phyloP scores from a whole-genome alignment of 192 early-diverging fungal genomes.

The Irineochytrium annulatum region DNA sequence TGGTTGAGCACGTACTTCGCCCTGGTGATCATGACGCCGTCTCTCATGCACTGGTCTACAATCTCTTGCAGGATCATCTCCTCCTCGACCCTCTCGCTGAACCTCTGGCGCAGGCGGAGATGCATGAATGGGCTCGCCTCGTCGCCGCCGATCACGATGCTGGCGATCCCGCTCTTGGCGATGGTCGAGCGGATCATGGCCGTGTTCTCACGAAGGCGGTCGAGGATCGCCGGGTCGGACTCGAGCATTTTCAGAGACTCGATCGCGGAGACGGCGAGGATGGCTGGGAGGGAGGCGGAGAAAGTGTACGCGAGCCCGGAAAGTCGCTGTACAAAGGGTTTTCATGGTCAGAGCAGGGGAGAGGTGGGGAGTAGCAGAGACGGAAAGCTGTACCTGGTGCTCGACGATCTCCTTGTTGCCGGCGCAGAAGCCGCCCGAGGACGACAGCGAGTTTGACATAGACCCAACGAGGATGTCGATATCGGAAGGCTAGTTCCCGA shows the following conservation, averaged over 20 bases:
- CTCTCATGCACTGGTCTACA: conserved; percentile 68
- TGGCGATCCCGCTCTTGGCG: conserved; percentile 40
- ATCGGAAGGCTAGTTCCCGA: conserved; percentile 49
- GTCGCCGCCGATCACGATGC: conserved; percentile 41
- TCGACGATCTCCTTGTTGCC: conserved; percentile 82
- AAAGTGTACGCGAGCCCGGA: conserved; percentile 87
- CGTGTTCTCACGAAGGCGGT: conserved; percentile 60
- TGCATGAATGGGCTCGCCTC: conserved; percentile 78
- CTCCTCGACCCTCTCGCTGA: conserved; percentile 59
- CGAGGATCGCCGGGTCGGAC: conserved; percentile 44
- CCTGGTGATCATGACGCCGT: conserved; percentile 80
- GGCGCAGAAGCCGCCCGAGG: conserved; percentile 90
- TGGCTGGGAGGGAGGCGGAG: conserved; percentile 91
- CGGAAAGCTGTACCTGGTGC: conserved; percentile 41
- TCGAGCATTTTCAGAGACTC: conserved; percentile 72
- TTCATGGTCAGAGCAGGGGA: not conserved
- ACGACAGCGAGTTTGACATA: conserved; percentile 71
- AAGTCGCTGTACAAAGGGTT: conserved; percentile 56
- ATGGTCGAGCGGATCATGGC: conserved; percentile 56
- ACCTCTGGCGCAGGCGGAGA: conserved; percentile 47
- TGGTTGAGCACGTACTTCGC: conserved; percentile 85
- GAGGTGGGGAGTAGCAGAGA: not conserved
- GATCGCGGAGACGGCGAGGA: conserved; percentile 81
- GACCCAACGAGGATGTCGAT: conserved; percentile 89
- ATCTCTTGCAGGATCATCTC: conserved; percentile 75